A percentile compares a stretch with the other conserved stretches of the same genome.
These are phyloP conservation scores for Cladosporium phlei DNA, from an alignment of 2,329 filamentous ascomycete genomes.

Conservation along the genomic window DNA sequence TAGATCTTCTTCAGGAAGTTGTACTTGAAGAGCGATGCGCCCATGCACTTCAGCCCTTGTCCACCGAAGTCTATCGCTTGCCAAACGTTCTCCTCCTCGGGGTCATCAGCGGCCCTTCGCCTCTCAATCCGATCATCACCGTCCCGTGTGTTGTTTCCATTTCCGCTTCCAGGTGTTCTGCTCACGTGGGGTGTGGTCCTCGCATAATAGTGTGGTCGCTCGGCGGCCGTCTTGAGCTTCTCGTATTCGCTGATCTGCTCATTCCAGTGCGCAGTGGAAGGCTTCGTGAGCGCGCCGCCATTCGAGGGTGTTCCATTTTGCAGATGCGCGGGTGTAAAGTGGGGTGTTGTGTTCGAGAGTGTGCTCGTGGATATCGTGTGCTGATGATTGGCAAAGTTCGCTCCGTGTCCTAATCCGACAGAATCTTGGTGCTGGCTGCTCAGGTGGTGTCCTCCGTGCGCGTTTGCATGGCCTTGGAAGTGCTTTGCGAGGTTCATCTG, in stretches of 20 bases:
- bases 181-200: constrained; percentile 51
- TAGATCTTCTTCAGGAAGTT: constrained; percentile 87
- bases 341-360: constrained; percentile 60
- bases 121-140: constrained; percentile 56
- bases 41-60: constrained; percentile 83
- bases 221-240: constrained; percentile 25
- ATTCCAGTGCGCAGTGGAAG: constrained; percentile 72
- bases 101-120: constrained; percentile 52
- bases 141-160: constrained; percentile 41
- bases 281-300: constrained; percentile 46
- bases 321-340: constrained; percentile 55
- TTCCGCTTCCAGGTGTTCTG: constrained; percentile 21
- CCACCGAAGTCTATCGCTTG: constrained; percentile 90
- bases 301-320: constrained; percentile 59
- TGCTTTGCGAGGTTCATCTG: constrained; percentile 64
- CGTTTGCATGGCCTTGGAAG: constrained; percentile 58
- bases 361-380: constrained; percentile 58
- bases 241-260: constrained; percentile 64
- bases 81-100: constrained; percentile 65
- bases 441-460: constrained; percentile 33
- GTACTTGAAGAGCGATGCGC: constrained; percentile 77
- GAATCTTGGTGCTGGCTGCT: constrained; percentile 44
- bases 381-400: constrained; percentile 55
- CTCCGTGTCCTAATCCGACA: constrained; percentile 49
- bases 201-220: constrained; percentile 64